Conservation (phyloP, 305 asterid genomes). For the Fraxinus velutina region DNA sequence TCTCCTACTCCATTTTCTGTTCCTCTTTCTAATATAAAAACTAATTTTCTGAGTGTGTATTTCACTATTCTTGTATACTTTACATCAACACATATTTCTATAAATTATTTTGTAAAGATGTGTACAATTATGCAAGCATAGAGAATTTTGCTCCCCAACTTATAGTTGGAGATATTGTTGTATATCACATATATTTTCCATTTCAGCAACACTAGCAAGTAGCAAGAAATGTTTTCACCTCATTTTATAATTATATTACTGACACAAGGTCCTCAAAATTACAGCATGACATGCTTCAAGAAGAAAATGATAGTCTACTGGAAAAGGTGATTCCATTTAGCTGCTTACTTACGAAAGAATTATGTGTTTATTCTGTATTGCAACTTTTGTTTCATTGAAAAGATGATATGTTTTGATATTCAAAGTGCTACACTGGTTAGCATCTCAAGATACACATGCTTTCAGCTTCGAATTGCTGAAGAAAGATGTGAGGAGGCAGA, state of each 20-base stretch:
- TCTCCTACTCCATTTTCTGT: not conserved
- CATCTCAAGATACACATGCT: conserved; percentile 26
- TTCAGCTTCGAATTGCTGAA: conserved; percentile 87
- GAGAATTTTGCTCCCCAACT: not conserved
- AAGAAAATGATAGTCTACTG: conserved; percentile 79
- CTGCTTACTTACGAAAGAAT: conserved; percentile 6
- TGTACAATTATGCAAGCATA: not conserved
- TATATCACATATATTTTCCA: not conserved
- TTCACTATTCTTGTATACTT: not conserved
- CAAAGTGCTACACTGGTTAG: conserved; percentile 18
- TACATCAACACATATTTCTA: not conserved
- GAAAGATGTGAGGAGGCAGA: conserved; percentile 89
- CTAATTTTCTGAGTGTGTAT: not conserved
- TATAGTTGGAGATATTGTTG: conserved; percentile 2
- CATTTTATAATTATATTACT: conserved; percentile 19
- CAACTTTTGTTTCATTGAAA: conserved; percentile 8
- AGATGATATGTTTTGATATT: not conserved
- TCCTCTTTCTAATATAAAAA: not conserved
- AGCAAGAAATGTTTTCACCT: conserved; percentile 4
- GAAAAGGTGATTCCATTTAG: conserved; percentile 60
- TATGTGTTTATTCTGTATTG: not conserved
- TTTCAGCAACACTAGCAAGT: not conserved
- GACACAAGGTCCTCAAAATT: conserved; percentile 23
- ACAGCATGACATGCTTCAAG: conserved; percentile 98
- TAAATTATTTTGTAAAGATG: not conserved